phyloP scores from a whole-genome alignment of 495 filamentous ascomycete genomes.

The Aspergillus bertholletiae region DNA sequence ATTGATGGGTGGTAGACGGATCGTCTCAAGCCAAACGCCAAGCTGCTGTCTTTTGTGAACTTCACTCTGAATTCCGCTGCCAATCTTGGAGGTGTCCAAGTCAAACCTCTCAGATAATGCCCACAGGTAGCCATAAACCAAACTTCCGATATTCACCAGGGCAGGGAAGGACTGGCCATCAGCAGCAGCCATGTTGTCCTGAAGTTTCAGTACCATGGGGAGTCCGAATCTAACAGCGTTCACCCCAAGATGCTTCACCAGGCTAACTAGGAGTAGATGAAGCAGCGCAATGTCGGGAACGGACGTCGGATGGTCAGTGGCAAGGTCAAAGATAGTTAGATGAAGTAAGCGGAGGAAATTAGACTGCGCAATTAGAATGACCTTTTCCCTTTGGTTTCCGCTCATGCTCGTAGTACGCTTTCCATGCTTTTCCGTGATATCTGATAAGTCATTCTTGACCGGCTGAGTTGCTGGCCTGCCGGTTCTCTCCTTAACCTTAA shows the following conservation, averaged over 20 bases:
- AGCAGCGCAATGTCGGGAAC: constrained; percentile 71
- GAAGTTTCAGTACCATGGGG: constrained; percentile 83
- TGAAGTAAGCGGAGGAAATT: constrained; percentile 82
- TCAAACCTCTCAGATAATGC: constrained; percentile 72
- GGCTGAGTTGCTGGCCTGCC: constrained; percentile 33
- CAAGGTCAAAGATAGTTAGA: constrained; percentile 81
- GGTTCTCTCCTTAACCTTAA: constrained; percentile 56
- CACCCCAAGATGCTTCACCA: constrained; percentile 75
- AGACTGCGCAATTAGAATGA: constrained; percentile 50
- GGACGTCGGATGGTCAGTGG: constrained; percentile 63
- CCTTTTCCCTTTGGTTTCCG: constrained; percentile 52
- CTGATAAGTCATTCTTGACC: constrained; percentile 26
- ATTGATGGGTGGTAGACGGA: constrained; percentile 50
- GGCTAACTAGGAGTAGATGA: constrained; percentile 67
- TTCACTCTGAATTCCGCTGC: constrained; percentile 68
- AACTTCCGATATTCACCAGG: constrained; percentile 73
- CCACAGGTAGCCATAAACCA: constrained; percentile 87
- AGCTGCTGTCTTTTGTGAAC: constrained; percentile 67
- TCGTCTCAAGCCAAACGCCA: constrained; percentile 71
- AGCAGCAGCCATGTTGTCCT: constrained; percentile 72
- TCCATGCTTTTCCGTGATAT: constrained; percentile 36
- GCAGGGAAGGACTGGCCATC: constrained; percentile 51
- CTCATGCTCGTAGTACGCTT: constrained; percentile 61
- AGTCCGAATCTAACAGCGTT: constrained; percentile 75
- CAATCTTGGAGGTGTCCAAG: constrained; percentile 62